These are phyloP conservation scores for Malus hybrid DNA, from an alignment of 331 rosid species.

Conservation along the genomic window DNA sequence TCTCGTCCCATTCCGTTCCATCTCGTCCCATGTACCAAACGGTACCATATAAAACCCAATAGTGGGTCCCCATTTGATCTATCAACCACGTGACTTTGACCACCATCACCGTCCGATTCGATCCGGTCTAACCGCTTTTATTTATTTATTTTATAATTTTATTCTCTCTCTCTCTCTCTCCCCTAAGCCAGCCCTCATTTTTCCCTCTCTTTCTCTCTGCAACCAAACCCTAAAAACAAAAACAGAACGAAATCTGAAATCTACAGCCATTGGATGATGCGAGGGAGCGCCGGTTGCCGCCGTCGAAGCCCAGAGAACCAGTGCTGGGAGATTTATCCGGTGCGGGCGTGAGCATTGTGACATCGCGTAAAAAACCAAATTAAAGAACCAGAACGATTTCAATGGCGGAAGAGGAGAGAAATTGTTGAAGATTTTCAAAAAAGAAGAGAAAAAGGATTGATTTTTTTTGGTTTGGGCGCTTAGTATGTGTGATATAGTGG, in stretches of 20 bases:
- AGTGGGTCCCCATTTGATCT: constrained; percentile 20
- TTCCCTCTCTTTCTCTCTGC: constrained; percentile 4
- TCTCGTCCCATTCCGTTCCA: too few relatives aligned
- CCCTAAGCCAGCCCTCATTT: neutral
- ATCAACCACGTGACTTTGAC: constrained; percentile 38
- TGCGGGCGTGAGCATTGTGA: constrained; percentile 24
- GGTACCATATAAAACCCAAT: neutral
- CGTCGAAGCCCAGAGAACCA: constrained; percentile 7
- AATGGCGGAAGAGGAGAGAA: neutral
- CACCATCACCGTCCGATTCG: constrained; percentile 22
- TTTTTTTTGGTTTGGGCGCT: neutral
- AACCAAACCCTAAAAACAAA: constrained; percentile 29
- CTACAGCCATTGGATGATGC: constrained; percentile 16
- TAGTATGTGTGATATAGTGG: constrained; percentile 80
- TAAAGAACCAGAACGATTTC: neutral
- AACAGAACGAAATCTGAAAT: neutral
- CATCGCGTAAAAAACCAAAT: neutral
- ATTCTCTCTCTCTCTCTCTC: neutral
- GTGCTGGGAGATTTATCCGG: constrained; percentile 17
- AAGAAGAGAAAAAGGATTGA: neutral
- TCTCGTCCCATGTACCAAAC: too few relatives aligned
- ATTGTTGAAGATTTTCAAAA: neutral
- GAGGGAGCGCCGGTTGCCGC: neutral
- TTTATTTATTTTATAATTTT: neutral
- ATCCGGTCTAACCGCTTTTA: constrained; percentile 49